Evolutionary conservation across 1,284 basidiomycete species (phyloP).

Genomic region (Rhodotorula sp.): DNA sequence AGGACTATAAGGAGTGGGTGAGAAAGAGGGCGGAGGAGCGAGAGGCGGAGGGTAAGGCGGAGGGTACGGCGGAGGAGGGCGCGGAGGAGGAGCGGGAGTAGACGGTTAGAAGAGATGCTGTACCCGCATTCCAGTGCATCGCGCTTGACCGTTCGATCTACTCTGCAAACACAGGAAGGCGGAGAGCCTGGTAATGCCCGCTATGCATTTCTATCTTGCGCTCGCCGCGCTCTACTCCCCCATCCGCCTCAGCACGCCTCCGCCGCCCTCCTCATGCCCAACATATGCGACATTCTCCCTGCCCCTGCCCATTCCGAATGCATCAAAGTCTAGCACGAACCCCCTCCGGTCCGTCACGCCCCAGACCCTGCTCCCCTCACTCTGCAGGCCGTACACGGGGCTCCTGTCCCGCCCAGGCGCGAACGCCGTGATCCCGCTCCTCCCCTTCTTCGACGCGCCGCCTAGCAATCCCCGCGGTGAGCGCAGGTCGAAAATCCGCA

Average conservation of each 20-base stretch:
- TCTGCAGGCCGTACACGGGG: constrained; percentile 51
- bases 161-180: no score
- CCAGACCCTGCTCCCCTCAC: constrained; percentile 52
- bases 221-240: neutral
- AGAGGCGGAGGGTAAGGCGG: neutral
- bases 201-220: neutral
- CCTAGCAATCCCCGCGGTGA: neutral
- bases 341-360: constrained; percentile 51
- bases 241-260: constrained; percentile 14
- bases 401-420: constrained; percentile 51
- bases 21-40: constrained; percentile 1
- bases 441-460: neutral
- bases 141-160: no score
- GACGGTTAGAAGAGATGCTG: neutral
- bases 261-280: constrained; percentile 13
- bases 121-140: no score
- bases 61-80: neutral
- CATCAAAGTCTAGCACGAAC: constrained; percentile 52
- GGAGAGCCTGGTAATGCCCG: no score
- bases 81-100: neutral
- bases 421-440: constrained; percentile 49
- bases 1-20: constrained; percentile 22
- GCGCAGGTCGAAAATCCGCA: constrained; percentile 35
- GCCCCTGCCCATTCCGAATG: constrained; percentile 14
- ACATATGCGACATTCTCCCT: constrained; percentile 35